phyloP scores from a whole-genome alignment of 2,329 filamentous ascomycete genomes.

The Dendrostoma leiphaemia region DNA sequence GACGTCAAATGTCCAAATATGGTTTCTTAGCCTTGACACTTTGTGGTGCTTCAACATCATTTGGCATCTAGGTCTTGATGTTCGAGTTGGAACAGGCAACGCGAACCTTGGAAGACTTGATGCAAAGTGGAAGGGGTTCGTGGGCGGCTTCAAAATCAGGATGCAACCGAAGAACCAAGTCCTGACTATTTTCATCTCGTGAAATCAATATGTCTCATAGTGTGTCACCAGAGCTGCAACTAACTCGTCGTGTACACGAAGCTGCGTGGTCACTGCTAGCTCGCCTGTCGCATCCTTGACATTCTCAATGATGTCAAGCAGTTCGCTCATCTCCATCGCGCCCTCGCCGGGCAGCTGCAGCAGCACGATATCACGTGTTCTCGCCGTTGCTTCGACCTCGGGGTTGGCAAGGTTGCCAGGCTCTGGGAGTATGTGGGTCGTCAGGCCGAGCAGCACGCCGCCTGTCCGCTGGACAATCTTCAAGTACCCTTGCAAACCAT shows the following conservation, averaged over 20 bases:
- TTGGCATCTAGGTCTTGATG: too few relatives aligned
- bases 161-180: too few relatives aligned
- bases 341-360: slow-evolving; percentile 29
- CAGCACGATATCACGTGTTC: slow-evolving; percentile 28
- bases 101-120: too few relatives aligned
- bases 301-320: slow-evolving; percentile 27
- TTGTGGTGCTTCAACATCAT: too few relatives aligned
- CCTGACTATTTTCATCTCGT: too few relatives aligned
- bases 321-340: slow-evolving; percentile 28
- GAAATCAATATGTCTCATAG: neutral
- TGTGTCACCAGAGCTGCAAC: neutral
- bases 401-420: slow-evolving; percentile 19
- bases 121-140: too few relatives aligned
- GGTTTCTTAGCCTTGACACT: too few relatives aligned
- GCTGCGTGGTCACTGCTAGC: slow-evolving; percentile 24
- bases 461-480: slow-evolving; percentile 27
- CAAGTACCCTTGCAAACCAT: slow-evolving; percentile 31
- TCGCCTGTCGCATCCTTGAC: slow-evolving; percentile 25
- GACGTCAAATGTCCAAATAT: too few relatives aligned
- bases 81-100: too few relatives aligned
- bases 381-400: slow-evolving; percentile 24
- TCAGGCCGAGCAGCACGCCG: slow-evolving; percentile 27
- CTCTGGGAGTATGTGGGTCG: slow-evolving; percentile 24
- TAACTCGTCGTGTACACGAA: slow-evolving; percentile 14
- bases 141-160: too few relatives aligned